These are phyloP conservation scores for Cryptosporidium canis DNA, from an alignment of 169 alveolate species.

Conservation along the genomic window DNA sequence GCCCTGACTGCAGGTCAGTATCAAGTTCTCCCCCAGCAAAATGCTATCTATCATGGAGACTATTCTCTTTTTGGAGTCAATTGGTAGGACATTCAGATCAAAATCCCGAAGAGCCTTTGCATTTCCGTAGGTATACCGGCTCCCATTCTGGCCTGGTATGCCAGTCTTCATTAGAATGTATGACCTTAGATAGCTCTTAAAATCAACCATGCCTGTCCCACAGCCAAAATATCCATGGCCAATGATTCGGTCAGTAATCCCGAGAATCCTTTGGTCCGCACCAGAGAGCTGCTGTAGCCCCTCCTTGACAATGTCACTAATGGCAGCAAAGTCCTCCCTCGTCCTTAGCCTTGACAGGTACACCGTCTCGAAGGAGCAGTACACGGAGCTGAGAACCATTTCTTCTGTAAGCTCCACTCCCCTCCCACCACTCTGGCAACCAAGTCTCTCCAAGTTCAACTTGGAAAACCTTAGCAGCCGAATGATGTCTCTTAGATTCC, in stretches of 20 bases:
- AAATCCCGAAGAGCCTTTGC: background rate
- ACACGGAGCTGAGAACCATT: background rate
- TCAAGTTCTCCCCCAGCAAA: background rate
- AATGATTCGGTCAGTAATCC: background rate
- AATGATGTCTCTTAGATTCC: conserved; percentile 83
- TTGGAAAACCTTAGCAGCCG: conserved; percentile 48
- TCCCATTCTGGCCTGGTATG: too few relatives aligned
- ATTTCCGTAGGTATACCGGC: background rate
- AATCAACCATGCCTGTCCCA: too few relatives aligned
- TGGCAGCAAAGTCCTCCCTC: background rate
- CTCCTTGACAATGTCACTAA: background rate
- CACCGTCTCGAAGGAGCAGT: conserved; percentile 19
- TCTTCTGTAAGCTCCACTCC: background rate
- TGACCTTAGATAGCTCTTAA: too few relatives aligned
- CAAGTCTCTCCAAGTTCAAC: conserved; percentile 6
- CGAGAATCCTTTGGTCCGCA: background rate
- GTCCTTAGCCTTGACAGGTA: conserved; percentile 32
- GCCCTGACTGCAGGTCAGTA: background rate
- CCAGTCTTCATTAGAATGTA: too few relatives aligned
- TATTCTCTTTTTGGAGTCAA: background rate
- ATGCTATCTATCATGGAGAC: conserved; percentile 14
- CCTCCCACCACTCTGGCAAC: background rate
- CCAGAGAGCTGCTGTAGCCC: background rate
- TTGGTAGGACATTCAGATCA: conserved; percentile 33
- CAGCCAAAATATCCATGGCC: too few relatives aligned